A percentile compares a stretch with the other conserved stretches of the same genome.
phyloP scores from a whole-genome alignment of 1,139 yeast genomes.

The Lodderomyces margitis region DNA sequence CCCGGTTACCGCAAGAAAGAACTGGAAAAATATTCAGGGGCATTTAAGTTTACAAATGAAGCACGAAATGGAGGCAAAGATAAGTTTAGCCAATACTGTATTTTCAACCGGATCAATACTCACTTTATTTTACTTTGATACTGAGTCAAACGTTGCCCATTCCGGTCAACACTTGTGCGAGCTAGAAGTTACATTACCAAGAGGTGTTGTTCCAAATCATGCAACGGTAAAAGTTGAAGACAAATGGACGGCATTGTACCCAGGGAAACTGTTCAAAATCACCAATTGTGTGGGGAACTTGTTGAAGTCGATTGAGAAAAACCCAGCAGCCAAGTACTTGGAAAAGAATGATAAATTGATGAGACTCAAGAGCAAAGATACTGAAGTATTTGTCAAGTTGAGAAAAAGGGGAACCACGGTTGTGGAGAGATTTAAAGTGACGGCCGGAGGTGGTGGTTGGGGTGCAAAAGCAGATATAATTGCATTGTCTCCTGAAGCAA shows the following conservation, averaged over 20 bases:
- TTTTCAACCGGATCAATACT: constrained; percentile 37
- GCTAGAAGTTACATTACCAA: constrained; percentile 26
- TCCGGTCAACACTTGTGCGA: constrained; percentile 35
- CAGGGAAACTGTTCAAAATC: constrained; percentile 25
- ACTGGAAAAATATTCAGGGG: constrained; percentile 39
- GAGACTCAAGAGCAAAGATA: constrained; percentile 44
- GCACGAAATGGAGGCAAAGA: constrained; percentile 17
- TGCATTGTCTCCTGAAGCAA: constrained; percentile 58
- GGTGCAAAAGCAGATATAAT: constrained; percentile 59
- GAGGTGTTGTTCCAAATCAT: constrained; percentile 20
- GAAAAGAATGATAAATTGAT: constrained; percentile 42
- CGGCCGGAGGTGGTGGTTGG: constrained; percentile 71
- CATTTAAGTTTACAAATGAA: constrained; percentile 20
- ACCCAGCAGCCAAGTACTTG: constrained; percentile 51
- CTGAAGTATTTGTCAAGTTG: constrained; percentile 47
- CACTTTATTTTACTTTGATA: constrained; percentile 36
- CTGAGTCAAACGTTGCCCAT: constrained; percentile 9
- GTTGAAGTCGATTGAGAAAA: constrained; percentile 45
- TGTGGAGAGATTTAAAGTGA: constrained; percentile 41
- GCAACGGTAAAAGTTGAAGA: constrained; percentile 19
- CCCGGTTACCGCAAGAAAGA: constrained; percentile 32
- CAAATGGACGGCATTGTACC: constrained; percentile 34
- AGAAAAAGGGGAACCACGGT: constrained; percentile 18
- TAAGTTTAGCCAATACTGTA: constrained; percentile 40
- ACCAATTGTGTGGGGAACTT: constrained; percentile 51